Evolutionary conservation across 306 rosid species (phyloP).

Genomic region (Vigna radiata): DNA sequence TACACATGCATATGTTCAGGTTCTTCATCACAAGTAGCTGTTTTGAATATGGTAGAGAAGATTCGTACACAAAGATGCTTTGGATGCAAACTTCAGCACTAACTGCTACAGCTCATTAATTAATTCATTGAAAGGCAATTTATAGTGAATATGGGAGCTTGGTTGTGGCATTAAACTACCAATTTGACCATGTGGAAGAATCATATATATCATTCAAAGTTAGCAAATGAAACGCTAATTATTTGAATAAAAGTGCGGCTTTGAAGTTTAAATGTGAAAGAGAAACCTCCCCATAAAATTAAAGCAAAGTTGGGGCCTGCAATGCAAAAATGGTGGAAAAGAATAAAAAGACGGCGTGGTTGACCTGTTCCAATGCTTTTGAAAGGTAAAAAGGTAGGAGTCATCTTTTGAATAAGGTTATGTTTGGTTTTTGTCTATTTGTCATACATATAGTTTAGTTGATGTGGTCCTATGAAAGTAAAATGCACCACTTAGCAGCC

Average conservation of each 20-base stretch:
- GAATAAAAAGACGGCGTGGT: slow-evolving; percentile 22
- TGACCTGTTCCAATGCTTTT: slow-evolving; percentile 20
- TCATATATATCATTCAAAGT: neutral
- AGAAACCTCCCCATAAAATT: neutral
- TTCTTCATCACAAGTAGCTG: slow-evolving; percentile 6
- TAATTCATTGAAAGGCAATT: neutral
- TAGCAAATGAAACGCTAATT: neutral
- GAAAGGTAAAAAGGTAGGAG: slow-evolving; percentile 2
- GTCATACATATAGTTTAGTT: neutral
- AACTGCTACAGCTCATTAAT: neutral
- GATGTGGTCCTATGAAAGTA: neutral
- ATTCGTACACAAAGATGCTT: slow-evolving; percentile 4
- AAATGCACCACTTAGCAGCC: neutral
- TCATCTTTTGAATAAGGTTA: slow-evolving; percentile 26
- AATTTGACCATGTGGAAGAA: neutral
- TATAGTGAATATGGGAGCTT: neutral
- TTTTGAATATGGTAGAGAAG: slow-evolving; percentile 10
- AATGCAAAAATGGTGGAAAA: slow-evolving; percentile 2
- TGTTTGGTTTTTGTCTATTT: neutral
- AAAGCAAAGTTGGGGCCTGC: slow-evolving; percentile 10
- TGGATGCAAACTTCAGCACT: slow-evolving; percentile 25
- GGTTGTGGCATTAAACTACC: slow-evolving; percentile 22
- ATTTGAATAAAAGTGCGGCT: neutral
- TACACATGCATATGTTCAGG: neutral
- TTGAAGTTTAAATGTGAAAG: slow-evolving; percentile 21